phyloP scores from a whole-genome alignment of 2,329 filamentous ascomycete genomes.

The Acephala macrosclerotiorum region DNA sequence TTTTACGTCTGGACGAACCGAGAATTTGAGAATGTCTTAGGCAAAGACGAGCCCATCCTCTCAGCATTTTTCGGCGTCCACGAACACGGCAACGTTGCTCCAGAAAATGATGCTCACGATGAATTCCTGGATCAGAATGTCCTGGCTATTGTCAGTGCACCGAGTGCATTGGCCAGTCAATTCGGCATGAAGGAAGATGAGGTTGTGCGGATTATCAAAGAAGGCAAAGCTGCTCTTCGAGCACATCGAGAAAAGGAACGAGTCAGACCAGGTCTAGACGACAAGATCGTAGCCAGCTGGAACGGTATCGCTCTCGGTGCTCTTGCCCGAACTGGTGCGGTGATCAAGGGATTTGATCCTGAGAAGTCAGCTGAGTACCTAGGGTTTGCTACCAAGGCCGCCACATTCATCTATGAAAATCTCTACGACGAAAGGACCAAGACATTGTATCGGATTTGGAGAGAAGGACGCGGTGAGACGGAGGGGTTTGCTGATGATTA shows the following conservation, averaged over 20 bases:
- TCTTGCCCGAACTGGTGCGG: constrained; percentile 76
- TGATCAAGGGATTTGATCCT: constrained; percentile 67
- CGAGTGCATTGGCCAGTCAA: constrained; percentile 74
- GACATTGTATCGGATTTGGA: constrained; percentile 77
- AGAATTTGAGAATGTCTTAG: constrained; percentile 81
- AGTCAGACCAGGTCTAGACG: constrained; percentile 79
- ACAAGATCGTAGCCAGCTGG: constrained; percentile 87
- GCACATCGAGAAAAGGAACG: constrained; percentile 77
- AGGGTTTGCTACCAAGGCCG: constrained; percentile 70
- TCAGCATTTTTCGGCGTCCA: constrained; percentile 86
- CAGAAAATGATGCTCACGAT: constrained; percentile 85
- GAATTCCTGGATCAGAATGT: constrained; percentile 97
- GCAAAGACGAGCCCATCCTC: constrained; percentile 74
- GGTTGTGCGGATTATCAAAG: constrained; percentile 70
- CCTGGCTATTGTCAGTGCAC: constrained; percentile 72
- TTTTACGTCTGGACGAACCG: constrained; percentile 94
- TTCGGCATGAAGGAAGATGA: constrained; percentile 76
- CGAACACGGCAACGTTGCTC: constrained; percentile 84
- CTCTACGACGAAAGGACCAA: constrained; percentile 73
- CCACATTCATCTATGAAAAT: constrained; percentile 73
- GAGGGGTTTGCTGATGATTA: constrained; percentile 93
- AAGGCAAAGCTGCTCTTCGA: constrained; percentile 72
- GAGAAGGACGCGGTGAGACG: constrained; percentile 68
- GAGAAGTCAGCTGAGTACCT: constrained; percentile 68
- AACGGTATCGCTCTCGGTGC: constrained; percentile 89